Base-by-base conservation (phyloP, 345 rosid species). In the Mercurialis annua region DNA sequence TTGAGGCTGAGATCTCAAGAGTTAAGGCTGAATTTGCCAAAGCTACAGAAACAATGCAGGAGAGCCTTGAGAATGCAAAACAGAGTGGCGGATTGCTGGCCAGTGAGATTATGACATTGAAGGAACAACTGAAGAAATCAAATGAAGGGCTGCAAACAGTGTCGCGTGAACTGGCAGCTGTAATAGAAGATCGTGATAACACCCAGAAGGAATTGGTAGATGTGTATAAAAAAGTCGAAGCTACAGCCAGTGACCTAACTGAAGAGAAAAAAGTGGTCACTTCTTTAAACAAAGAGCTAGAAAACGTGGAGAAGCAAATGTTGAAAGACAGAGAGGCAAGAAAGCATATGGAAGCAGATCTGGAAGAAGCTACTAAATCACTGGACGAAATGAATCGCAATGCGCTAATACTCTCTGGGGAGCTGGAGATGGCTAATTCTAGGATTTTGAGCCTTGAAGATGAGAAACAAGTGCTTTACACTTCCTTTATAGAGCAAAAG, bases 351-450 rank as follows among this genome's bases (percentile, higher is more conserved):
- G 92, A 87, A 85, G 67, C 72, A 30, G 92, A 86, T 68, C 69
- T 94, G 59, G 95, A 94, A 80, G 96, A 89, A 72, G 92, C 99
- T 51, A 89, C 90, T 0, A 91, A 80, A 81, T 91, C 96, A 42
- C 88, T 94, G 1, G 96, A 85, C 70, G 90, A 85, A 80, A 85
- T 89, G 89, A 94, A 83, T 81, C 77, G 71, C 64, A 91, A 89
- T 66, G 81, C 88, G 15, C 40, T 86, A 12, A 68, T 69, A 31
- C 84, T 94, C 66, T 85, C 97, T 34, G 74, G 57, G 48, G 90
- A 87, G 58, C 84, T 94, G 55, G 90, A 89, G 74, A 83, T 40
- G 64, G 79, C 91, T 5, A 86, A 81, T 70, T 78, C 85, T 33
- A 69, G 69, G 72, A 81, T 82, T 38, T 84, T 83, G 6, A 80